phyloP scores from a whole-genome alignment of 108 stramenopile species.

The Cafeteria roenbergensis region DNA sequence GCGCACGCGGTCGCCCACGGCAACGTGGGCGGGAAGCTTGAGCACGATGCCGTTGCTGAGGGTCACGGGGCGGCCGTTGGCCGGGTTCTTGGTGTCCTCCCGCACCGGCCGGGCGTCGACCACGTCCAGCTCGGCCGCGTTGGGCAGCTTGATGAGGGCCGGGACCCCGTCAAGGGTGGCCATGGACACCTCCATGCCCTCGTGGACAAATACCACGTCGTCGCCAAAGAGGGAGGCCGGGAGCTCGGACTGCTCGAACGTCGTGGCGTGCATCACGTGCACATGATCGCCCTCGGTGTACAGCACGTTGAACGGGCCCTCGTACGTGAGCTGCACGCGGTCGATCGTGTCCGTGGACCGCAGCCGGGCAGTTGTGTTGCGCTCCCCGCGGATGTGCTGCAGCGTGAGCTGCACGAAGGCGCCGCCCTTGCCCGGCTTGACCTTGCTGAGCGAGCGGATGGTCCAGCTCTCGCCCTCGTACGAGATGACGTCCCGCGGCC shows the following conservation, averaged over 20 bases:
- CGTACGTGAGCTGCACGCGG: background rate
- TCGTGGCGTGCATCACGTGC: background rate
- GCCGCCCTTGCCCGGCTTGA: background rate
- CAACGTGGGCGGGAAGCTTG: background rate
- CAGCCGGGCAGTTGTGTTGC: background rate
- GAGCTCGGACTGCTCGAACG: background rate
- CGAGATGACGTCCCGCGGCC: too few relatives aligned
- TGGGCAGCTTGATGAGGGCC: background rate
- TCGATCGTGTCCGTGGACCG: background rate
- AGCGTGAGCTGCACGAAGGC: background rate
- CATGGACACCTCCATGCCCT: background rate
- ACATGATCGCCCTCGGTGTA: background rate
- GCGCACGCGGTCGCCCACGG: background rate
- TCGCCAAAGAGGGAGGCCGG: background rate
- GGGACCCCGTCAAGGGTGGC: background rate
- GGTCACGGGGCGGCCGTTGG: background rate
- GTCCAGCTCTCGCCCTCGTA: too few relatives aligned
- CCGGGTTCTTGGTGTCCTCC: background rate
- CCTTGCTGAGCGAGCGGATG: too few relatives aligned
- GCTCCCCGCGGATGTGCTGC: background rate
- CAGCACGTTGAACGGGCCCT: background rate
- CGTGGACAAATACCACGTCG: background rate
- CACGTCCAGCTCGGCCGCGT: background rate
- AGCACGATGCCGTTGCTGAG: background rate
- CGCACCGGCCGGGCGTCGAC: background rate